Percentiles rank a stretch among this genome's conserved stretches.
phyloP scores from a whole-genome alignment of 805 yeast genomes.

The Diddensiella santjacobensis region DNA sequence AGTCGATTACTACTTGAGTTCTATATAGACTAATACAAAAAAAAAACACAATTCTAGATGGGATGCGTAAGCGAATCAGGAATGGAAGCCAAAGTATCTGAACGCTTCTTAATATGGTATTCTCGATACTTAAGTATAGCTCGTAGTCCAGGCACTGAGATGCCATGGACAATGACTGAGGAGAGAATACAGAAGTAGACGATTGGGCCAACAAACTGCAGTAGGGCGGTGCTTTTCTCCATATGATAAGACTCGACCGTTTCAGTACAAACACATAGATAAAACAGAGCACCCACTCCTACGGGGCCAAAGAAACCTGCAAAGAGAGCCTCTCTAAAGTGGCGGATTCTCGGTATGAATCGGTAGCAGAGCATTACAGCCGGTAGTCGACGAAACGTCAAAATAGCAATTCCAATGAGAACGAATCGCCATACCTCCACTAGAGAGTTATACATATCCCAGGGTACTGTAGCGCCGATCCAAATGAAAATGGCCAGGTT shows the following conservation, averaged over 20 bases:
- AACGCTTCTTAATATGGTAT: neutral
- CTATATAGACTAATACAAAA: no score
- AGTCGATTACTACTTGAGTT: no score
- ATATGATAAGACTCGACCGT: constrained; percentile 33
- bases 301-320: constrained; percentile 78
- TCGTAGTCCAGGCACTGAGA: constrained; percentile 23
- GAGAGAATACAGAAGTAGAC: constrained; percentile 65
- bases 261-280: constrained; percentile 43
- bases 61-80: no score
- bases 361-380: constrained; percentile 45
- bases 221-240: constrained; percentile 35
- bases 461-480: constrained; percentile 67
- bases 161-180: constrained; percentile 74
- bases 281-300: constrained; percentile 66
- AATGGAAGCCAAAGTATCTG: no score
- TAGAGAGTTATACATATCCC: constrained; percentile 53
- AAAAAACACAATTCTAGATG: no score
- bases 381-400: constrained; percentile 36
- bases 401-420: constrained; percentile 31
- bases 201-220: constrained; percentile 60
- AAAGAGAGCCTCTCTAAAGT: constrained; percentile 65
- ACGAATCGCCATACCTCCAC: constrained; percentile 35
- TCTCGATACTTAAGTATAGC: constrained; percentile 3
- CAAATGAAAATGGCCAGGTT: constrained; percentile 66
- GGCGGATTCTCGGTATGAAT: constrained; percentile 55